phyloP scores from a whole-genome alignment of 257 asterid species.

The Solanum verrucosum region DNA sequence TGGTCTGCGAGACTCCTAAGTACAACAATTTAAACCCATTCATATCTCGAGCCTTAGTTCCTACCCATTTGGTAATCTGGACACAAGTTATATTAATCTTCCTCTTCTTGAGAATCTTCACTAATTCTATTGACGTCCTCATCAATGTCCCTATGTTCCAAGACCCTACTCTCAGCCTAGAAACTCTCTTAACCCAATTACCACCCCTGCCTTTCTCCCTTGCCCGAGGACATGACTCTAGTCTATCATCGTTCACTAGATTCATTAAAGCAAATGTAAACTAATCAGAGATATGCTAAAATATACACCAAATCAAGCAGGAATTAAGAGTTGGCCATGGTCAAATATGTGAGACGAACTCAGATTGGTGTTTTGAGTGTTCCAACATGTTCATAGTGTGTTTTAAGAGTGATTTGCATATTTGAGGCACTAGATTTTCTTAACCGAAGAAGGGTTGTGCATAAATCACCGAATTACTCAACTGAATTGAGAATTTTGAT shows the following conservation, averaged over 20 bases:
- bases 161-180: not conserved
- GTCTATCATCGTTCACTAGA: not conserved
- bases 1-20: not conserved
- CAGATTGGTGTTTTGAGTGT: not conserved
- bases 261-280: not conserved
- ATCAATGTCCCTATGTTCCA: not conserved
- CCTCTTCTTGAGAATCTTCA: not conserved
- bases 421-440: not conserved
- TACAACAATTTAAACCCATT: not conserved
- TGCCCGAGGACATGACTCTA: not conserved
- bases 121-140: not conserved
- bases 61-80: not conserved
- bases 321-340: not conserved
- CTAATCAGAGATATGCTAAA: not conserved
- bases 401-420: not conserved
- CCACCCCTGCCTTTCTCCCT: not conserved
- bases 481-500: not conserved
- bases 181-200: not conserved
- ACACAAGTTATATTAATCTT: not conserved
- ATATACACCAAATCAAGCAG: not conserved
- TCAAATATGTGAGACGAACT: not conserved
- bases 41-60: not conserved
- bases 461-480: not conserved
- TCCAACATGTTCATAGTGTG: not conserved
- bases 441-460: not conserved